A percentile compares a stretch with the other conserved stretches of the same genome.
Conservation (phyloP, 768 basidiomycete genomes). For the Amanita rubescens region DNA sequence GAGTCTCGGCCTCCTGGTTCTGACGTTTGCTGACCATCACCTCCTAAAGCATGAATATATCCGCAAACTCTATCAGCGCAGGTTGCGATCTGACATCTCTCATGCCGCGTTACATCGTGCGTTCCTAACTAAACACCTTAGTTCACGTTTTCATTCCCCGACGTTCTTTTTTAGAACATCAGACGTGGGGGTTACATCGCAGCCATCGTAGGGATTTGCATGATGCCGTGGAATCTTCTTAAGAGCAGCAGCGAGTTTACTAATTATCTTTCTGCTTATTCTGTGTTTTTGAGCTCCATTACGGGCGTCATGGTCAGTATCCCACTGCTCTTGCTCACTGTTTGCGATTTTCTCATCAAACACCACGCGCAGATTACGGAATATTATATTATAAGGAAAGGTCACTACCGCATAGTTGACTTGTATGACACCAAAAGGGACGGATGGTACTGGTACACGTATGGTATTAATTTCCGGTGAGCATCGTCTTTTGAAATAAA, state of each 20-base stretch:
- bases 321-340: not conserved
- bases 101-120: conserved; percentile 65
- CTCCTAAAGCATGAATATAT: conserved; percentile 58
- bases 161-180: conserved; percentile 50
- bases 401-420: conserved; percentile 64
- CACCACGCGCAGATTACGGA: conserved; percentile 50
- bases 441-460: conserved; percentile 73
- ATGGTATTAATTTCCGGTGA: conserved; percentile 66
- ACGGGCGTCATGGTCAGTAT: conserved; percentile 71
- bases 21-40: not conserved
- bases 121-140: conserved; percentile 15
- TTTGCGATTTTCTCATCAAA: not conserved
- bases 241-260: conserved; percentile 70
- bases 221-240: conserved; percentile 73
- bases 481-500: conserved; percentile 11
- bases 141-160: not conserved
- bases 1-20: not conserved
- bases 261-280: conserved; percentile 76
- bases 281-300: conserved; percentile 75
- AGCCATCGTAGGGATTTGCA: conserved; percentile 69
- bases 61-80: conserved; percentile 77
- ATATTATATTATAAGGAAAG: conserved; percentile 67
- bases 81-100: conserved; percentile 80
- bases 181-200: conserved; percentile 79
- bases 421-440: conserved; percentile 50